Evolutionary conservation across 2,329 filamentous ascomycete species (phyloP).

Genomic region (Mollisia scopiformis): DNA sequence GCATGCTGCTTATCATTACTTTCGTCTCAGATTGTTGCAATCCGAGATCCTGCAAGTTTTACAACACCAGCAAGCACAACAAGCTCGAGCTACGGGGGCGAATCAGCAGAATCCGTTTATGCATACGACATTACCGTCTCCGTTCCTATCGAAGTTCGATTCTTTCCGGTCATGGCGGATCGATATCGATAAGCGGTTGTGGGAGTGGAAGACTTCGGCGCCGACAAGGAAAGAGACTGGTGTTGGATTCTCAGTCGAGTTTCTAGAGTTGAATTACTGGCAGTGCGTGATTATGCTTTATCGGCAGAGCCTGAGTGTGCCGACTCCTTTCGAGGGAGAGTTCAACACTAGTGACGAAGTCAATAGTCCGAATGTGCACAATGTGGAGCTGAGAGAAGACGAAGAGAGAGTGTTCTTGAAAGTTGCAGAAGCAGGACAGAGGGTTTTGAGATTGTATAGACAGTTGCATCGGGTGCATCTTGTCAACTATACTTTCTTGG

Average conservation of each 20-base stretch:
- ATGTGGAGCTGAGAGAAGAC: conserved; percentile 72
- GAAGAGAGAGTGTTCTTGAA: conserved; percentile 93
- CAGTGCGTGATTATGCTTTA: conserved; percentile 96
- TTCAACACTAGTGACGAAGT: conserved; percentile 67
- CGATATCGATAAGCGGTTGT: conserved; percentile 81
- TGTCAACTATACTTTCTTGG: conserved; percentile 94
- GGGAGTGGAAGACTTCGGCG: conserved; percentile 84
- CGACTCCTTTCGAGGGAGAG: conserved; percentile 81
- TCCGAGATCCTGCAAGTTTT: conserved; percentile 94
- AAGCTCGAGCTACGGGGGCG: conserved; percentile 68
- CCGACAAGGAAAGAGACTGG: conserved; percentile 80
- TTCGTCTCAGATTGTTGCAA: conserved; percentile 83
- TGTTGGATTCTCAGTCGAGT: conserved; percentile 86
- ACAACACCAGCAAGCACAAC: conserved; percentile 87
- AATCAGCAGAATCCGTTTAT: conserved; percentile 72
- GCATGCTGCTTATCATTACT: conserved; percentile 88
- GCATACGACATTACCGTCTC: conserved; percentile 78
- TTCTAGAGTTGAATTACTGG: conserved; percentile 96
- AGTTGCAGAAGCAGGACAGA: conserved; percentile 92
- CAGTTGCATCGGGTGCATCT: conserved; percentile 85
- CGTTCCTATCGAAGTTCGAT: conserved; percentile 81
- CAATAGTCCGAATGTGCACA: conserved; percentile 63
- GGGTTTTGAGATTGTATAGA: conserved; percentile 86
- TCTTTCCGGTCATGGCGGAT: conserved; percentile 88
- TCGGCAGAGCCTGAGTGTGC: conserved; percentile 85